phyloP scores from a whole-genome alignment of 2,329 filamentous ascomycete genomes.

The Tolypocladium tropicale region DNA sequence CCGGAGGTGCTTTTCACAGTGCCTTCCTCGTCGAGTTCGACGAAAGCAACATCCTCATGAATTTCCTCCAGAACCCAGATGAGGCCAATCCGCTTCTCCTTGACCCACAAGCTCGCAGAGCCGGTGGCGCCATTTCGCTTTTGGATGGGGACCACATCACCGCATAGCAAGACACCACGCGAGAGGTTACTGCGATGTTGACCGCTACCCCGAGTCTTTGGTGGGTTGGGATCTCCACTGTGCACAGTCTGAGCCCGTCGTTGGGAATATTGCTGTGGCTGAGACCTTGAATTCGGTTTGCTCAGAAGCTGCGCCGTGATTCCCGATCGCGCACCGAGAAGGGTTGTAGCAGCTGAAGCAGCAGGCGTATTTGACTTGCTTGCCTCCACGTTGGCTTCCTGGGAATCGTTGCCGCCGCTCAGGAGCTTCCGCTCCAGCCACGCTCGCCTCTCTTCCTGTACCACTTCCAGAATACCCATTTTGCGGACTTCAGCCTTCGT shows the following conservation, averaged over 20 bases:
- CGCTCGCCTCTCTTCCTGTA: constrained; percentile 75
- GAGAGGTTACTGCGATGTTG: constrained; percentile 68
- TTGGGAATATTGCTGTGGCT: constrained; percentile 38
- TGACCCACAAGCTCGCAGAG: constrained; percentile 94
- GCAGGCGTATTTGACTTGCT: constrained; percentile 24
- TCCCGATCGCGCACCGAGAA: constrained; percentile 61
- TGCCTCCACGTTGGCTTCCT: constrained; percentile 18
- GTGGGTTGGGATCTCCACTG: constrained; percentile 42
- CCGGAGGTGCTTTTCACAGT: constrained; percentile 60
- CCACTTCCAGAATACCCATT: constrained; percentile 89
- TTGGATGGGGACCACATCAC: constrained; percentile 95
- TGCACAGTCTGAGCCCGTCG: constrained; percentile 57
- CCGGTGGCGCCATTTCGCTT: constrained; percentile 89
- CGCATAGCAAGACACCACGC: constrained; percentile 82
- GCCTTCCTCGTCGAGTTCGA: constrained; percentile 70
- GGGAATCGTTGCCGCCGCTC: constrained; percentile 31
- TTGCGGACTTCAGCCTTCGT: constrained; percentile 92
- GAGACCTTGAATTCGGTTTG: constrained; percentile 59
- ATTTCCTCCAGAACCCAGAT: constrained; percentile 99
- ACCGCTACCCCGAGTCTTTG: constrained; percentile 41
- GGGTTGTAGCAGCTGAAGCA: constrained; percentile 31
- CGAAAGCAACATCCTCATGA: constrained; percentile 76
- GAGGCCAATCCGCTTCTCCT: constrained; percentile 85
- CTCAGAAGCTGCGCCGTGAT: constrained; percentile 82
- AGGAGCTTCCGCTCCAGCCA: constrained; percentile 85